Conservation (phyloP, 495 filamentous ascomycete genomes). For the Penicillium cosmopolitanum region DNA sequence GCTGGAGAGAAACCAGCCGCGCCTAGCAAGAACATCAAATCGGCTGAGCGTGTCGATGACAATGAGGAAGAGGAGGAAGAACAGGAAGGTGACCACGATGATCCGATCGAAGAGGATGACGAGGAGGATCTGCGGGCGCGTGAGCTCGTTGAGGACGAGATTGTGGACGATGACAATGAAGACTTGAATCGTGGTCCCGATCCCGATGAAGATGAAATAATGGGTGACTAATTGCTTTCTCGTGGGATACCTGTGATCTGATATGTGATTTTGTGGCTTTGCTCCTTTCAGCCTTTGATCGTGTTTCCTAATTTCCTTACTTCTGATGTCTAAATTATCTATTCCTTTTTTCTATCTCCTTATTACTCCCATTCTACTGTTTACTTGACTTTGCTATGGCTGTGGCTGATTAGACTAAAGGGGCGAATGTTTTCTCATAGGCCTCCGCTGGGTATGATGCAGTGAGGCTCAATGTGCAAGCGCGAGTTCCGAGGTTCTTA, state of each 20-base stretch:
- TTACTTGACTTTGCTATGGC: no score
- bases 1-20: slow-evolving; percentile 41
- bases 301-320: slow-evolving; percentile 9
- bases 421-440: no score
- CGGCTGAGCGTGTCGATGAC: slow-evolving; percentile 49
- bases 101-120: slow-evolving; percentile 55
- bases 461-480: no score
- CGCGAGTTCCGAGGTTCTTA: no score
- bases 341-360: background rate
- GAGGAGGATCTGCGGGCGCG: slow-evolving; percentile 65
- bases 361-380: background rate
- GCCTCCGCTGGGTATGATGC: no score
- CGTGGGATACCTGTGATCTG: slow-evolving; percentile 5
- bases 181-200: slow-evolving; percentile 46
- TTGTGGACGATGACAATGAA: slow-evolving; percentile 54
- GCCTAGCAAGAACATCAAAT: slow-evolving; percentile 39
- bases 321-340: slow-evolving; percentile 23
- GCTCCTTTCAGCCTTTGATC: slow-evolving; percentile 15
- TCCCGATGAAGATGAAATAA: slow-evolving; percentile 67
- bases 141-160: slow-evolving; percentile 61
- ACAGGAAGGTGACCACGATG: slow-evolving; percentile 41
- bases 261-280: slow-evolving; percentile 12
- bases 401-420: no score
- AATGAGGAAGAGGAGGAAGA: slow-evolving; percentile 51
- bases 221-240: slow-evolving; percentile 60